A percentile compares a stretch with the other conserved stretches of the same genome.
Evolutionary conservation across 2,329 filamentous ascomycete genomes (phyloP).

Genomic region (Trichocomaceae sp.): DNA sequence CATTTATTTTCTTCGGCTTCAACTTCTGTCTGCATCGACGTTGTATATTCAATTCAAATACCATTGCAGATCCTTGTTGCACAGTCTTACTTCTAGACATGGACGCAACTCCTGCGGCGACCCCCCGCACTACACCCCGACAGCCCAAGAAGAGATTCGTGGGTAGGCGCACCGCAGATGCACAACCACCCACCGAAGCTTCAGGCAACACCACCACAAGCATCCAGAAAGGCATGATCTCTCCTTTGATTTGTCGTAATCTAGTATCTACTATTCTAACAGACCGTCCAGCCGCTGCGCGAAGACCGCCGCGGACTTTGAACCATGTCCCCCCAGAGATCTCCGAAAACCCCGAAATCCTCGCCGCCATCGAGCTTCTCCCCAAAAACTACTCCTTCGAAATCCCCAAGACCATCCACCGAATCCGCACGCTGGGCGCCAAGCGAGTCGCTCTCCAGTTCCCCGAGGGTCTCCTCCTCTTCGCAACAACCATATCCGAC

Average conservation of each 20-base stretch:
- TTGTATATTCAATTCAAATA: too few relatives aligned
- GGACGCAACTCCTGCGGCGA: constrained; percentile 21
- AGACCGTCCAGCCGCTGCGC: constrained; percentile 55
- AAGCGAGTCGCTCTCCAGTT: constrained; percentile 91
- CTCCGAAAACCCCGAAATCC: constrained; percentile 74
- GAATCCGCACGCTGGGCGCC: constrained; percentile 71
- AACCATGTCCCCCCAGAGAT: constrained; percentile 89
- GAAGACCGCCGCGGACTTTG: constrained; percentile 69
- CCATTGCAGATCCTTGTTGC: too few relatives aligned
- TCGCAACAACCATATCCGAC: constrained; percentile 95
- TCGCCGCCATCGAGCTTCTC: constrained; percentile 77
- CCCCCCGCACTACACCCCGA: constrained; percentile 35
- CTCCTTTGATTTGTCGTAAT: neutral
- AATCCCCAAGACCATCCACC: constrained; percentile 95
- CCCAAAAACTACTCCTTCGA: constrained; percentile 98
- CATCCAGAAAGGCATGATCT: constrained; percentile 30
- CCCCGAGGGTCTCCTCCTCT: constrained; percentile 88
- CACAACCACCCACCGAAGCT: constrained; percentile 51
- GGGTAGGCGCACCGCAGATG: constrained; percentile 64
- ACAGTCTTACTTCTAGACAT: too few relatives aligned
- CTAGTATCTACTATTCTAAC: neutral
- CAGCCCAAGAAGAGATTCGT: constrained; percentile 92
- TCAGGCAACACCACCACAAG: constrained; percentile 54
- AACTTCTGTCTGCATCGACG: neutral
- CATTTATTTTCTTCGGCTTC: neutral